Base-by-base conservation (phyloP, 495 filamentous ascomycete genomes). In the Aspergillus sclerotioniger region DNA sequence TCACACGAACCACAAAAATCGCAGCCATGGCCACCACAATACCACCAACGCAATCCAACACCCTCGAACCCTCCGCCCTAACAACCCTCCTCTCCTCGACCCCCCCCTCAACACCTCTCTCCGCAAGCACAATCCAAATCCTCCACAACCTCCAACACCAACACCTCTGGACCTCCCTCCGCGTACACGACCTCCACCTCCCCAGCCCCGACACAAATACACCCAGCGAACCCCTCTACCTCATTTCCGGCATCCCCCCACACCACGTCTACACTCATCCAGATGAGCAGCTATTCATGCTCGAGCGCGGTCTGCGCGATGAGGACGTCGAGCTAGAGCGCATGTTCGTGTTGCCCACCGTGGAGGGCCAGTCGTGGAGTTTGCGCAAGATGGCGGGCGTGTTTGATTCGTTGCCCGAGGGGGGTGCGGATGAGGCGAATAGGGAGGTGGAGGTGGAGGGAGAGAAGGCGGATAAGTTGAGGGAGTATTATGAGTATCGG, bases 201-300 rank as follows among this genome's bases (percentile, higher is more conserved):
- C 20, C 49, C 47, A 33, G 19, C 46, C n/a, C 58, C 49, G 32
- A 50, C 33, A 51, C 65, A 51, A 66, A 62, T 25, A 35, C 54
- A 1, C 21, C 57, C 4, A 53, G 63, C 7, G 75, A 86, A 4
- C 78, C 81, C 6, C 76, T 86, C 35, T 87, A 84, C 2, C 70
- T 98, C 59, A 79, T 98, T 49, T 90, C 90, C 6, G 94, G 94
- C 6, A 78, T 96, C n/a, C 92, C 94, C 8, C 91, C 94, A 6
- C 83, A 88, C 50, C 83, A 85, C 6, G 80, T 96, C 20, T 98
- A 98, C 74, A 82, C 90, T 53, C 92, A 98, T 70, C 94, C 94
- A 6, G 94, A 97, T 70, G 90, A 95, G 72, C 91, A 96, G 72
- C 82, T 92, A 43, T 87, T 84, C 60, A 82, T 90, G 69, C 73